Evolutionary conservation across 1,139 yeast species (phyloP).

Genomic region (Pichia sp.): DNA sequence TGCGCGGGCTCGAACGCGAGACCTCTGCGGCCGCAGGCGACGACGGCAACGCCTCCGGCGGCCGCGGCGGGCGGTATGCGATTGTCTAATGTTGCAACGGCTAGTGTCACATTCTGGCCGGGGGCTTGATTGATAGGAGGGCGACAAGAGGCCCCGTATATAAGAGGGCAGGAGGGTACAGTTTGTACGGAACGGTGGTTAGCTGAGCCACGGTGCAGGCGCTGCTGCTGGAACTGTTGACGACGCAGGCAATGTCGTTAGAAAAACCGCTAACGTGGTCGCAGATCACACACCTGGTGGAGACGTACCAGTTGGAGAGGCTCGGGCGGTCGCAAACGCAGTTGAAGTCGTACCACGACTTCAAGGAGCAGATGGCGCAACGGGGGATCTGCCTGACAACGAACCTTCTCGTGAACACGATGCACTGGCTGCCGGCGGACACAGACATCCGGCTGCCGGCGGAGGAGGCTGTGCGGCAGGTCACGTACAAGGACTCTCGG

Average conservation of each 20-base stretch:
- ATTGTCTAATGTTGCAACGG: constrained; percentile 4
- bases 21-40: background rate
- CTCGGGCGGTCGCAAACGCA: constrained; percentile 26
- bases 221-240: too few relatives aligned
- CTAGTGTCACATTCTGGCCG: background rate
- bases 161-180: too few relatives aligned
- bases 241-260: constrained; percentile 1
- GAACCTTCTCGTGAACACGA: constrained; percentile 25
- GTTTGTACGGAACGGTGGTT: too few relatives aligned
- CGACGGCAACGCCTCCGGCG: background rate
- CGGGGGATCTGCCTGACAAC: constrained; percentile 26
- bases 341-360: constrained; percentile 21
- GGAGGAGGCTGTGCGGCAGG: constrained; percentile 8
- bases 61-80: background rate
- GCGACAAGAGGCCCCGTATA: too few relatives aligned
- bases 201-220: too few relatives aligned
- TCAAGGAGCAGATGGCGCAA: constrained; percentile 20
- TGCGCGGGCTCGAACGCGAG: constrained; percentile 46
- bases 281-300: constrained; percentile 13
- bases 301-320: constrained; percentile 11
- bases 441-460: constrained; percentile 10
- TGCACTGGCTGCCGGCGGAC: constrained; percentile 28
- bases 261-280: constrained; percentile 20
- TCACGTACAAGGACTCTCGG: constrained; percentile 21
- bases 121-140: too few relatives aligned